Base-by-base conservation (phyloP, 495 filamentous ascomycete species). In the Podospora bellae-mahoneyi region DNA sequence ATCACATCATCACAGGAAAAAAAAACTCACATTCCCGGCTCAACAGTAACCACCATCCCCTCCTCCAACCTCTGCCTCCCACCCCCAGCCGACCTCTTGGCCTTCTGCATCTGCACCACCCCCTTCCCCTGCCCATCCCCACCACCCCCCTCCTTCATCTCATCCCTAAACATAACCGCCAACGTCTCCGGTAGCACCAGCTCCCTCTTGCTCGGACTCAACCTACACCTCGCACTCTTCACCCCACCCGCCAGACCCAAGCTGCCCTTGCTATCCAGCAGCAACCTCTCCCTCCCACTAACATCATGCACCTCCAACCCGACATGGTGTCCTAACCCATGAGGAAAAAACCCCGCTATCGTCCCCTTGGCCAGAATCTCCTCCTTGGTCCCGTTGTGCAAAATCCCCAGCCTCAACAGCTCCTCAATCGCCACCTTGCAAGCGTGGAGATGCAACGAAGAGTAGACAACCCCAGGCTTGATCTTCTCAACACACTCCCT, bases 251-350 rank as follows among this genome's bases (percentile, higher is more conserved):
- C 28, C 65, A 28, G 4, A 23, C 58, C 16, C 63, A 23, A 44
- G 34, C 59, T 30, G 15, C n/a, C 0, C 28, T 27, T 48, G 15
- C 39, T 48, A 48, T 48, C 39, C 39, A 48, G 39, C 34, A 81
- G 54, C 64, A 79, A 54, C 57, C 64, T 68, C 65, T 74, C 67
- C 2, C 55, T 5, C 28, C 76, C 77, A n/a, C 64, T 71, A 5
- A 91, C 88, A 79, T 98, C 94, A 73, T 98, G 94, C 54, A 92
- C 90, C 76, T 98, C 94, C 18, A 98, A 83, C 0, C 94, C 94
- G 44, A 97, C 81, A 76, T 97, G 92, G 76, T 98, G 93, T 13
- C 92, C 92, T 16, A 94, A 82, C 2, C 94, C 94, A 77, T 98
- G 94, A 2, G 94, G 94, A 78, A 96, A 96, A 79, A 97, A 98